Evolutionary conservation across 1,284 basidiomycete genomes (phyloP).

Genomic region (Pascua sp.): DNA sequence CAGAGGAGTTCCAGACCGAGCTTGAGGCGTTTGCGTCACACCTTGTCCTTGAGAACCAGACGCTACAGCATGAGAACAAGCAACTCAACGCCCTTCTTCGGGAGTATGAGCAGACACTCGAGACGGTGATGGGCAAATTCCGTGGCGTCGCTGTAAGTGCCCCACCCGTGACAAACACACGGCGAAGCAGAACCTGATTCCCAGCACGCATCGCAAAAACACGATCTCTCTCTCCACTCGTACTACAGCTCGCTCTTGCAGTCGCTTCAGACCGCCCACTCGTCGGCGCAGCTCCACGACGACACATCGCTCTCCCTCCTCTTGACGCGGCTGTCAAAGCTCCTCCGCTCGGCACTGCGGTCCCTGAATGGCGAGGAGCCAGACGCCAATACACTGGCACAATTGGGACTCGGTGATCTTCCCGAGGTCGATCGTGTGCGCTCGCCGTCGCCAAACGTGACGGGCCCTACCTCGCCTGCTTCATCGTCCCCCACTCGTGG

Average conservation of each 20-base stretch:
- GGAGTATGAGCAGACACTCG: conserved; percentile 92
- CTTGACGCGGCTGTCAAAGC: conserved; percentile 66
- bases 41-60: conserved; percentile 89
- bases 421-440: too few species aligned
- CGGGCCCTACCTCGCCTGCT: too few species aligned
- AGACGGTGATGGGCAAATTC: conserved; percentile 95
- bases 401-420: too few species aligned
- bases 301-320: conserved; percentile 63
- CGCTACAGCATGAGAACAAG: conserved; percentile 87
- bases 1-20: conserved; percentile 90
- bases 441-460: too few species aligned
- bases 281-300: conserved; percentile 60
- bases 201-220: conserved; percentile 84
- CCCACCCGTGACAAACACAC: not conserved
- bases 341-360: conserved; percentile 68
- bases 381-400: too few species aligned
- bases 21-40: conserved; percentile 85
- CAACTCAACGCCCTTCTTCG: conserved; percentile 82
- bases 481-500: too few species aligned
- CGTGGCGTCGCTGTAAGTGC: conserved; percentile 81
- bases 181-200: not conserved
- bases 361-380: conserved; percentile 65
- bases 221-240: conserved; percentile 79
- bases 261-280: conserved; percentile 63
- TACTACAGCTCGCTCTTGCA: conserved; percentile 88